Base-by-base conservation (phyloP, 2,329 filamentous ascomycete species). In the Ophiocordyceps unilateralis region DNA sequence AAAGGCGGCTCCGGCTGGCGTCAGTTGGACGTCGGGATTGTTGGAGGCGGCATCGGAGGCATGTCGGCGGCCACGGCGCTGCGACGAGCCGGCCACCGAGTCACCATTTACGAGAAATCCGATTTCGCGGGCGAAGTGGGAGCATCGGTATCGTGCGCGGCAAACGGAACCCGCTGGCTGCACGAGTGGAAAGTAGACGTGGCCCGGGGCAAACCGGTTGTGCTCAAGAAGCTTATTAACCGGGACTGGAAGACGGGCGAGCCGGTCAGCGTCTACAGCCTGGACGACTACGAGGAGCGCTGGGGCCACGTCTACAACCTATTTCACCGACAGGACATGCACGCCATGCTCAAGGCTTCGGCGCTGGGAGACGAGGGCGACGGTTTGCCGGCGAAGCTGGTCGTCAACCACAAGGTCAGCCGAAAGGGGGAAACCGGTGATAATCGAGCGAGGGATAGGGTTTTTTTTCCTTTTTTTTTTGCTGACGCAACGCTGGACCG, bases 241-340 rank as follows among this genome's bases (percentile, higher is more conserved):
- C 70, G 74, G 4, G 77, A 83, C 58, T 83, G 78, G 78, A 70
- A 72, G 54, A 82, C 77, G 1, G 79, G 79, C 1, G 72, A 81
- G 58, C 70, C 74, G 0, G 68, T 76, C 21, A 81, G 70, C 49
- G 72, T 78, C 1, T 81, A 79, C 50, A 69, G 74, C 49, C 58
- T 83, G 17, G 68, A 61, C 11, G 78, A 82, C 52, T 83, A 83
- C 45, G 70, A 82, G 56, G 54, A 74, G 59, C 64, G 63, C 43
- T 83, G 77, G 76, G 77, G 76, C 12, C 70, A 74, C 20, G 65
- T 72, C 0, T 79, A 81, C 55, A 76, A 81, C 56, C 80, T 80
- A 74, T 82, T 82, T 49, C 78, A 82, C 52, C 65, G 78, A 0
- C 73, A 79, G 51, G 69, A 81, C 47, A 81, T 82, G 78, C 78